These are phyloP conservation scores for Zygoascus tannicola DNA, from an alignment of 805 yeast genomes.

Conservation along the genomic window DNA sequence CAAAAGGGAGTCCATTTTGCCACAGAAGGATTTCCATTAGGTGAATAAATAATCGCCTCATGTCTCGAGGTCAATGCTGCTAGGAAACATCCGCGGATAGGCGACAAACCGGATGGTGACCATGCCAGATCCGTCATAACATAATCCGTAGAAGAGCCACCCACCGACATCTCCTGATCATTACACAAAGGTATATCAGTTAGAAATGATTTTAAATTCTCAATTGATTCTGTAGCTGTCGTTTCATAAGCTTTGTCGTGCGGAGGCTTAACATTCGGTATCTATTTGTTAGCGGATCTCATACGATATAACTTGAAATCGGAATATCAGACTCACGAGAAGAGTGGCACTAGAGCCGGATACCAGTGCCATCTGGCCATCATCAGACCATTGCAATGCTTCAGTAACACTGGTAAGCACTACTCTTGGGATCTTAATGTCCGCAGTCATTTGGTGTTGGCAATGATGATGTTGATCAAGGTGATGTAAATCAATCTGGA, in stretches of 20 bases:
- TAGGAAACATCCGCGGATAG: slow-evolving; percentile 8
- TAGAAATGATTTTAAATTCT: not conserved
- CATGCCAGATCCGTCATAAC: slow-evolving; percentile 14
- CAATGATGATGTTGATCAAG: not conserved
- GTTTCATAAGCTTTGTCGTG: slow-evolving; percentile 9
- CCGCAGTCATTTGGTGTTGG: slow-evolving; percentile 6
- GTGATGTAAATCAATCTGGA: not conserved
- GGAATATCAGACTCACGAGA: slow-evolving; percentile 9
- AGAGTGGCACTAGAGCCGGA: slow-evolving; percentile 10
- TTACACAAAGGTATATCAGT: not conserved
- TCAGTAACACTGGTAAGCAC: slow-evolving; percentile 8
- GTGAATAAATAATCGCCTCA: slow-evolving; percentile 13
- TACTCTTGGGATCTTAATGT: slow-evolving; percentile 7
- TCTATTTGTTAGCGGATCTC: too few relatives aligned
- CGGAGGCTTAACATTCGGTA: slow-evolving; percentile 1
- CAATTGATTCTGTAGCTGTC: slow-evolving; percentile 10
- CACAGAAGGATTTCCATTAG: slow-evolving; percentile 9
- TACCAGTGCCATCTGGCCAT: slow-evolving; percentile 15
- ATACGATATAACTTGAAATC: not conserved
- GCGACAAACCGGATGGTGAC: slow-evolving; percentile 18
- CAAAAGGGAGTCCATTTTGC: slow-evolving; percentile 10
- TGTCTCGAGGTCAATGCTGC: slow-evolving; percentile 12
- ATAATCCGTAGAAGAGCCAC: slow-evolving; percentile 9
- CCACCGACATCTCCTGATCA: slow-evolving; percentile 12
- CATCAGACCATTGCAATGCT: slow-evolving; percentile 19